Percentiles rank a stretch among this genome's conserved stretches.
These are phyloP conservation scores for Suhomyces wounanorum DNA, from an alignment of 1,139 yeast genomes.

Conservation along the genomic window DNA sequence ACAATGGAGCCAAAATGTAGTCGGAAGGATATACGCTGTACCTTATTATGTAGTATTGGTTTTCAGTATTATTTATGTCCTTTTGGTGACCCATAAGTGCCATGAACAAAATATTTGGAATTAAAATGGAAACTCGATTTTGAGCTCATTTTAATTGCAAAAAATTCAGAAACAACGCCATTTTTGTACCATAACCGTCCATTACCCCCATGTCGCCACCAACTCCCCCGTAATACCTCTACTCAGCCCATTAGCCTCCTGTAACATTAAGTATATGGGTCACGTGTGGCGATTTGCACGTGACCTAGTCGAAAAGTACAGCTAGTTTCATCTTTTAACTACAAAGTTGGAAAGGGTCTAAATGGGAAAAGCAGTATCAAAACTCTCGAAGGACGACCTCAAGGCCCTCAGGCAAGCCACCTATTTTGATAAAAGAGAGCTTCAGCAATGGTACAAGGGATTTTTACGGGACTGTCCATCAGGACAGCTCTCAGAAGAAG, in stretches of 20 bases:
- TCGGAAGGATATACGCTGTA: no score
- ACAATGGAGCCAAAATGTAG: no score
- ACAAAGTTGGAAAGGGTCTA: background rate
- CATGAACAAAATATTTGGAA: background rate
- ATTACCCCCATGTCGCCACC: no score
- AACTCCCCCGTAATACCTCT: no score
- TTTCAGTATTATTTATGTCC: no score
- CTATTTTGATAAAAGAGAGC: conserved; percentile 87
- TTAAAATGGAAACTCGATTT: no score
- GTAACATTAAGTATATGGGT: no score
- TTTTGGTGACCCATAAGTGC: background rate
- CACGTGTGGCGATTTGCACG: background rate
- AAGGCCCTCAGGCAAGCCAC: conserved; percentile 82
- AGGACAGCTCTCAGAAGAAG: conserved; percentile 85
- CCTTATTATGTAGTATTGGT: no score
- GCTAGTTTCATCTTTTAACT: background rate
- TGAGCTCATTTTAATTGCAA: no score
- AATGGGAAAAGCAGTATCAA: conserved; percentile 97
- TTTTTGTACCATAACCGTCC: no score
- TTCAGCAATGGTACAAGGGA: conserved; percentile 98
- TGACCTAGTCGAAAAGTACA: background rate
- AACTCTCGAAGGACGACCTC: conserved; percentile 87
- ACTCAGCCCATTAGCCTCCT: no score
- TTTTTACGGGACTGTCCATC: conserved; percentile 91
- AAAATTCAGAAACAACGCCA: no score